Evolutionary conservation across 192 early-diverging fungal genomes (phyloP), one percentile per base, ranked within the genome.

Genomic region (Backusella tuberculispora): DNA sequence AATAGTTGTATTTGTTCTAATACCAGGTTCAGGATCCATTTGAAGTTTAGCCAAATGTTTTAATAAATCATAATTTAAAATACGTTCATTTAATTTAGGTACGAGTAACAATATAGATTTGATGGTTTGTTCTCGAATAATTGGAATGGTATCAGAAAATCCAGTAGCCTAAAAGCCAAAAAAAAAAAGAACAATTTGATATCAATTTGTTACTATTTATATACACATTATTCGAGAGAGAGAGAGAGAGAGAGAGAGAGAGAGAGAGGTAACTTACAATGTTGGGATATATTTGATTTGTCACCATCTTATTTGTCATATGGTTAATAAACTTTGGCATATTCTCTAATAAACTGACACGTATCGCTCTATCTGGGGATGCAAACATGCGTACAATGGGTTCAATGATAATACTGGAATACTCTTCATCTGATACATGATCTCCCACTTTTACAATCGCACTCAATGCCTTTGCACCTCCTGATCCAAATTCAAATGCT

Each of bases 1-100:
- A 46, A 99, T 94, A 15, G 96, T 94, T 17, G 97, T 92, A 79
- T 99, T 99, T 8, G 98, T 97, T 37, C 98, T 87, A 76, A 99
- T 99, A 2, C 97, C 96, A 1, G 98, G 95, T 73, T 98, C 97
- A 24, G 90, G 86, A 80, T 99, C 98, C 38, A 86, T 87, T 60
- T 97, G 93, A 37, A 96, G 81, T 48, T 95, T 96, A n/a, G 94
- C 95, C 9, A 98, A 85, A 73, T 95, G 93, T 72, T 91, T 79
- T 37, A 99, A 72, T 1, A 98, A 79, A 63, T 97, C 95, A 74
- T 92, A 91, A 80, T 98, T 96, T 78, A 93, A 88, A 44, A 88
- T 88, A 26, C 86, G 78, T 37, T 94, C 93, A 47, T 77, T 91
- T 14, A 95, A 77, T 86, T 92, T 90, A 4, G 93, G 92, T 14